A percentile compares a stretch with the other conserved stretches of the same genome.
phyloP scores from a whole-genome alignment of 2,329 filamentous ascomycete genomes.

The Cladophialophora psammophila region DNA sequence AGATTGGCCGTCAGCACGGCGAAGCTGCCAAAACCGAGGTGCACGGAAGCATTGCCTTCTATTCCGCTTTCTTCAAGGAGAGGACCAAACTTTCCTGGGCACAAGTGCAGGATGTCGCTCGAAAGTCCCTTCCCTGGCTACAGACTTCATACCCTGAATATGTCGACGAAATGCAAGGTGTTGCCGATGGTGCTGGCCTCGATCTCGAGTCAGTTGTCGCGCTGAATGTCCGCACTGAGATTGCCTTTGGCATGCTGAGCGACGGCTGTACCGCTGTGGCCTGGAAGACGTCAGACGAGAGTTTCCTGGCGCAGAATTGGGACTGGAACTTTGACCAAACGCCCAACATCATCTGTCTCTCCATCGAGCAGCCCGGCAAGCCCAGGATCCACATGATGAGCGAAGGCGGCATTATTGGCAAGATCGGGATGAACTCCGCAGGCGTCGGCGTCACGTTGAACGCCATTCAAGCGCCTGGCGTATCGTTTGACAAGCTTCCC shows the following conservation, averaged over 20 bases:
- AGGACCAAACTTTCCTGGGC: conserved; percentile 54
- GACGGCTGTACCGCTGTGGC: conserved; percentile 66
- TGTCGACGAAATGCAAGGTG: conserved; percentile 49
- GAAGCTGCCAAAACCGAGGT: conserved; percentile 41
- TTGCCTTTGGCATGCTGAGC: conserved; percentile 63
- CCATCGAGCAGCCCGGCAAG: conserved; percentile 54
- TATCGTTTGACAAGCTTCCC: conserved; percentile 57
- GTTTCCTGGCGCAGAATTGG: conserved; percentile 65
- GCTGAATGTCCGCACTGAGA: conserved; percentile 67
- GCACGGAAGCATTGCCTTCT: conserved; percentile 44
- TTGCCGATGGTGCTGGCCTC: conserved; percentile 60
- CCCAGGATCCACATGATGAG: conserved; percentile 63
- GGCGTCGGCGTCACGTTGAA: conserved; percentile 66
- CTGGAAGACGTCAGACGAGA: conserved; percentile 53
- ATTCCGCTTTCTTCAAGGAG: conserved; percentile 40
- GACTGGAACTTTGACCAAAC: conserved; percentile 61
- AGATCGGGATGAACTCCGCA: conserved; percentile 63
- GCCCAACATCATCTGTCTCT: conserved; percentile 59
- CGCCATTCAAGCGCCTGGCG: conserved; percentile 61
- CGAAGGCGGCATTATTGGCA: conserved; percentile 65
- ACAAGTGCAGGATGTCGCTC: conserved; percentile 55
- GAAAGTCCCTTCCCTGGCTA: conserved; percentile 53
- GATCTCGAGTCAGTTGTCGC: conserved; percentile 63
- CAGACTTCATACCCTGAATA: conserved; percentile 44
- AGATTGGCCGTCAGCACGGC: conserved; percentile 46